Conservation (phyloP, 2,329 filamentous ascomycete species). For the Daldinia eschscholtzii region DNA sequence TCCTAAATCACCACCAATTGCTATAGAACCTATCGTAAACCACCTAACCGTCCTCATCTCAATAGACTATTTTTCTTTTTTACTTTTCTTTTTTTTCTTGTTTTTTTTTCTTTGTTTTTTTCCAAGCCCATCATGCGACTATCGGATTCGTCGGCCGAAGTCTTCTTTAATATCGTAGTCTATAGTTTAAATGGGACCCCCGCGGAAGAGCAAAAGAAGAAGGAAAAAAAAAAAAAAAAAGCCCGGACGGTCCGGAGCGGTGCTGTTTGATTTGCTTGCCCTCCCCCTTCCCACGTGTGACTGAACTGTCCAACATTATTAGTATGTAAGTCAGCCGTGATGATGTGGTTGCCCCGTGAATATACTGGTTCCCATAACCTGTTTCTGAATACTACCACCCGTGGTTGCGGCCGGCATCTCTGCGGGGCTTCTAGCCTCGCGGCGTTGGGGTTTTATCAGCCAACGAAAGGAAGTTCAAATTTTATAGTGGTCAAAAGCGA, state of each 20-base stretch:
- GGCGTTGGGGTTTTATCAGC: conserved; percentile 15
- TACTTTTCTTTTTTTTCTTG: not conserved
- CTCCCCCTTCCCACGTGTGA: not conserved
- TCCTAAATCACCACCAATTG: conserved; percentile 36
- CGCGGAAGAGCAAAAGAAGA: not conserved
- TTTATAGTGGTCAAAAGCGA: not conserved
- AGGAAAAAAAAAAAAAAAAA: not conserved
- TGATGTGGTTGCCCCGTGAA: not conserved
- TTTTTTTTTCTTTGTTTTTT: conserved; percentile 6
- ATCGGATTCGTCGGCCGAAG: conserved; percentile 19
- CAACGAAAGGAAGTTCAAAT: not conserved
- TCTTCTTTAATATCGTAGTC: conserved; percentile 3
- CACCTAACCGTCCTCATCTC: not conserved
- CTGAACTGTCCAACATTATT: not conserved
- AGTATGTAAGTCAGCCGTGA: not conserved
- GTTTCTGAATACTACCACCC: conserved; percentile 21
- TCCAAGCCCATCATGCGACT: not conserved
- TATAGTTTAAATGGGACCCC: not conserved
- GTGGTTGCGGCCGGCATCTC: conserved; percentile 36
- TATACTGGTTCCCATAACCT: conserved; percentile 7
- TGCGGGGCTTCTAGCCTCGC: conserved; percentile 28
- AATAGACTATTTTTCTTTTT: not conserved
- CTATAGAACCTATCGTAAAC: conserved; percentile 17
- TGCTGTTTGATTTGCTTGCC: not conserved
- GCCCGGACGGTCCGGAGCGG: not conserved